Evolutionary conservation across 176 grass and related monocot genomes (phyloP).

Genomic region (Bromus sterilis): DNA sequence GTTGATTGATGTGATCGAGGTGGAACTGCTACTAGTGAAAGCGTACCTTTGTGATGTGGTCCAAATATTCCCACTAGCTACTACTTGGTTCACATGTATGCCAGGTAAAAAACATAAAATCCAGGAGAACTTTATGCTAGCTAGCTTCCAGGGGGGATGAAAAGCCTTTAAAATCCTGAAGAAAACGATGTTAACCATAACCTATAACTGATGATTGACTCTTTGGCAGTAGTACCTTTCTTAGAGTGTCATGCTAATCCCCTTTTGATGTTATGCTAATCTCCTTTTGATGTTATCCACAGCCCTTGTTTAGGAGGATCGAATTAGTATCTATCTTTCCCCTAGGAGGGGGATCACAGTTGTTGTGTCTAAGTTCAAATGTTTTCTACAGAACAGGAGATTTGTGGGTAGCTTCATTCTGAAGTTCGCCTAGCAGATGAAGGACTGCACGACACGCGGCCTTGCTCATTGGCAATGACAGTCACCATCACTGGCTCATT

Average conservation of each 20-base stretch:
- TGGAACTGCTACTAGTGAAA: slow-evolving; percentile 38
- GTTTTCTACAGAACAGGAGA: background rate
- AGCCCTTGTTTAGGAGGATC: background rate
- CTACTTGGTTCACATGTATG: background rate
- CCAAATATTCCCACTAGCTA: slow-evolving; percentile 28
- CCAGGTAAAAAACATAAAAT: background rate
- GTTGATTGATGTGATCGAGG: slow-evolving; percentile 34
- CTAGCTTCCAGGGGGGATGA: background rate
- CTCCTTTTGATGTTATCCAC: background rate
- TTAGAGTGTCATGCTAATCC: background rate
- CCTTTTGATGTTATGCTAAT: background rate
- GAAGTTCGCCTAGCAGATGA: background rate
- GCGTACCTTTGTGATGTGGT: slow-evolving; percentile 8
- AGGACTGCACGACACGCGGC: background rate
- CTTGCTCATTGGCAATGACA: background rate
- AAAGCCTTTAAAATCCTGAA: background rate
- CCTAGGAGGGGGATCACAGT: background rate
- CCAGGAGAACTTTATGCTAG: slow-evolving; percentile 4
- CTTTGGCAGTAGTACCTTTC: background rate
- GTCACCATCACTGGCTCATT: too few species aligned
- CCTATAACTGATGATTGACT: background rate
- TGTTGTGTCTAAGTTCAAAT: background rate
- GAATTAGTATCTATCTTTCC: background rate
- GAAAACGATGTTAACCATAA: background rate
- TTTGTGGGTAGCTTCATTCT: background rate